Base-by-base conservation (phyloP, 1,284 basidiomycete species). In the Pseudozyma sp. region DNA sequence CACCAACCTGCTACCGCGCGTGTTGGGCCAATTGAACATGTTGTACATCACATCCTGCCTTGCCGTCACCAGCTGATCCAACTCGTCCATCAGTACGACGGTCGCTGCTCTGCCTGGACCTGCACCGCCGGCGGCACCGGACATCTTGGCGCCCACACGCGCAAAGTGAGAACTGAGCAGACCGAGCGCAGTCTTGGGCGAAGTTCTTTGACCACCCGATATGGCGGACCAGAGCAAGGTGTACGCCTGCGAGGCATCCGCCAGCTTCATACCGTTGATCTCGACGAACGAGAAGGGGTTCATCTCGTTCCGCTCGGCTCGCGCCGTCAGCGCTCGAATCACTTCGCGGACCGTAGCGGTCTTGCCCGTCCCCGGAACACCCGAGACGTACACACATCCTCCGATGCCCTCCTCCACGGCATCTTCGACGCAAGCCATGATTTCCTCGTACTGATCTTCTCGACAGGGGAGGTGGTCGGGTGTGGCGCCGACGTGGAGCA, bases 21-120 rank as follows among this genome's bases (percentile, higher is more conserved):
- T 87, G 10, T 94, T 95, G 1, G 96, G 97, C 96, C 97, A 99
- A 84, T 98, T 98, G 88, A 99, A 99, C 86, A 99, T 96, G 84
- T 98, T 98, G 86, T 99, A 99, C 43, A 99, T 92, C 3, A 99
- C 96, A 76, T 98, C 95, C 85, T 99, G 96, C 82, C 97, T 96
- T 24, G 91, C 88, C 0, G 96, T 98, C 71, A 99, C 90, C 35
- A 99, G 88, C 84, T 98, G 96, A 85, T 99, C 96, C 2, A 99
- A 88, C 85, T 99, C 96, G 83, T 99, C 96, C 93, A 99, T 97
- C 29, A 99, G 87, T 4, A 99, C 94, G 5, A 99, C 92, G 63
- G 94, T 97, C 14, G 79, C 74, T 24, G 66, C 67, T 33, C 72
- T 29, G 3, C 71, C 75, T 1, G 75, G 67, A 7, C 67, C 60